Conservation (phyloP, 2,329 filamentous ascomycete species). For the Raffaelea ambrosiae region DNA sequence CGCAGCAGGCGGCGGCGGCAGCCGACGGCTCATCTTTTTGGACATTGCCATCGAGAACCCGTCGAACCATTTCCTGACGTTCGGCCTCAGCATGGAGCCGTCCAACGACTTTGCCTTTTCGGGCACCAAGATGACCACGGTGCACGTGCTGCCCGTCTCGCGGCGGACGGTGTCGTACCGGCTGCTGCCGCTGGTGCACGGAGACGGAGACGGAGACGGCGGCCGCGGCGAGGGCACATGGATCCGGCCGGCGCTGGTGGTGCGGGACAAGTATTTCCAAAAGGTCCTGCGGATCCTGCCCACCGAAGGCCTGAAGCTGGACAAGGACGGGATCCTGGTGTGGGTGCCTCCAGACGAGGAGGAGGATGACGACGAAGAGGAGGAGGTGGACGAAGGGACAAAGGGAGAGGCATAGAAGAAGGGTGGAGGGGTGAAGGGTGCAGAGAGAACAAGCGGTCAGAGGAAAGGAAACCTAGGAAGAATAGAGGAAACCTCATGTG, state of each 20-base stretch:
- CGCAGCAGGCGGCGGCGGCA: neutral
- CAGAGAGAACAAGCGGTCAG: too few species aligned
- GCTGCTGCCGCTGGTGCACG: slow-evolving; percentile 58
- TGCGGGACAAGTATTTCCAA: slow-evolving; percentile 87
- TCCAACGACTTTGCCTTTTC: slow-evolving; percentile 90
- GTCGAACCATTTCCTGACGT: slow-evolving; percentile 88
- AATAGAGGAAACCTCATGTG: too few species aligned
- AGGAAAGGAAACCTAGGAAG: too few species aligned
- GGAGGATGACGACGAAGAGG: slow-evolving; percentile 1
- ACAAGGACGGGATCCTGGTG: slow-evolving; percentile 58
- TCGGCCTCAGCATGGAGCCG: slow-evolving; percentile 85
- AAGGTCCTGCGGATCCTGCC: slow-evolving; percentile 77
- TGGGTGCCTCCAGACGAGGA: slow-evolving; percentile 46
- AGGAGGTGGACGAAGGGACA: neutral
- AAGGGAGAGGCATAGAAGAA: neutral
- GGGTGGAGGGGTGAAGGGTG: neutral
- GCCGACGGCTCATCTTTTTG: slow-evolving; percentile 20
- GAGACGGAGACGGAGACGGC: too few species aligned
- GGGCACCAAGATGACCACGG: slow-evolving; percentile 69
- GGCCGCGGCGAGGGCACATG: slow-evolving; percentile 36
- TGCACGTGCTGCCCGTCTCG: slow-evolving; percentile 78
- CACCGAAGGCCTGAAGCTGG: slow-evolving; percentile 63
- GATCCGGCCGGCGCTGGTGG: slow-evolving; percentile 63
- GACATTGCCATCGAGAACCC: slow-evolving; percentile 78
- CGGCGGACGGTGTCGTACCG: slow-evolving; percentile 65